These are phyloP conservation scores for Verticillium longisporum DNA, from an alignment of 2,329 filamentous ascomycete species.

Conservation along the genomic window DNA sequence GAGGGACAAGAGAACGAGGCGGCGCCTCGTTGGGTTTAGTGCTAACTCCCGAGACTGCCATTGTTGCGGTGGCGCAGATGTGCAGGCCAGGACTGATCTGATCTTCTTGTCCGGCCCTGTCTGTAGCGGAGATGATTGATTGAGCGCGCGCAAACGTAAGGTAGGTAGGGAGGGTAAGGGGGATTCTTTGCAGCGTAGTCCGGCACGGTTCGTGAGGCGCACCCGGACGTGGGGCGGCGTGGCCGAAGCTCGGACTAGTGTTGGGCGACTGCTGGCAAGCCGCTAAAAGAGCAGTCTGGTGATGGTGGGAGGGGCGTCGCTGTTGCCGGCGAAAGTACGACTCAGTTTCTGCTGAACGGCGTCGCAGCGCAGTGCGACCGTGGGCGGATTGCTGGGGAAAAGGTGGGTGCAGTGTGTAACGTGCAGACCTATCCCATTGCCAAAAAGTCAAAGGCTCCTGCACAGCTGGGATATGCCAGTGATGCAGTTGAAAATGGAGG, in stretches of 20 bases:
- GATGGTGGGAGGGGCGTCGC: not conserved
- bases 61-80: not conserved
- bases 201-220: not conserved
- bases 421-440: not conserved
- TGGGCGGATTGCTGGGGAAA: not conserved
- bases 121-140: not conserved
- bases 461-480: not conserved
- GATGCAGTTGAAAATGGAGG: not conserved
- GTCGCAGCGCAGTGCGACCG: not conserved
- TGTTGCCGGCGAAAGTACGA: not conserved
- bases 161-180: too few species aligned
- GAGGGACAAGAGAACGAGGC: not conserved
- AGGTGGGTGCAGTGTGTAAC: not conserved
- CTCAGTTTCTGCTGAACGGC: not conserved
- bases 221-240: not conserved
- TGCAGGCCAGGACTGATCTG: not conserved
- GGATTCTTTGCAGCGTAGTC: not conserved
- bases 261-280: not conserved
- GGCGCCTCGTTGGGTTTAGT: not conserved
- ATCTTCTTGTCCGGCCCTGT: not conserved
- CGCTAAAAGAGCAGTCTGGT: not conserved
- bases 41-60: not conserved
- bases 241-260: not conserved
- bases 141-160: not conserved
- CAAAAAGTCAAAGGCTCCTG: not conserved